Evolutionary conservation across 1,139 yeast genomes (phyloP).

Genomic region (Hyphopichia khmerensis): DNA sequence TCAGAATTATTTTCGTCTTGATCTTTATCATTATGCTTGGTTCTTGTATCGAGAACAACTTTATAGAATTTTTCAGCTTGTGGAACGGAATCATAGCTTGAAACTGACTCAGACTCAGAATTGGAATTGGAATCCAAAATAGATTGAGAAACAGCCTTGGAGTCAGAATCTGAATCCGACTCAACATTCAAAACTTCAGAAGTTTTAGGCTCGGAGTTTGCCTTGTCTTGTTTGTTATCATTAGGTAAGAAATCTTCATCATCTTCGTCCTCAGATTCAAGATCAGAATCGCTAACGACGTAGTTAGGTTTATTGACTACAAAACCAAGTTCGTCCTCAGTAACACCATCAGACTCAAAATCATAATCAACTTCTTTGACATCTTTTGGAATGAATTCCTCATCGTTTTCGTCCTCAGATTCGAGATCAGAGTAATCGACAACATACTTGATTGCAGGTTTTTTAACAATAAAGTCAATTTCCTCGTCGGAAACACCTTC

Average conservation of each 20-base stretch:
- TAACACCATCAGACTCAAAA: background rate
- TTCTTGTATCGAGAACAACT: background rate
- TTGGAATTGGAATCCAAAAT: conserved; percentile 4
- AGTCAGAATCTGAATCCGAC: conserved; percentile 5
- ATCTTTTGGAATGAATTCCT: background rate
- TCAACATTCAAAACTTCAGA: background rate
- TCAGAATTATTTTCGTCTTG: no score
- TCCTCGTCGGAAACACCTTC: conserved; percentile 2
- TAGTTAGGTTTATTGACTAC: background rate
- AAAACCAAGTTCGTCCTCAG: background rate
- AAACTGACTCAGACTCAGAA: conserved; percentile 4
- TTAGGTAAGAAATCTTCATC: background rate
- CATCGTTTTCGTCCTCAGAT: background rate
- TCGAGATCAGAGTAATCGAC: background rate
- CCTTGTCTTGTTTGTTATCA: conserved; percentile 5
- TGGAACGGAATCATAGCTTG: conserved; percentile 1
- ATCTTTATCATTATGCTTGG: background rate
- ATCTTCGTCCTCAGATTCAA: background rate
- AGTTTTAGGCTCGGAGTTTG: background rate
- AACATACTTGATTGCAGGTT: background rate
- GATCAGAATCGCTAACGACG: background rate
- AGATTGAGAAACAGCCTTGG: conserved; percentile 5
- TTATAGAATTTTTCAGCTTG: background rate
- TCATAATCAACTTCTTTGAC: background rate
- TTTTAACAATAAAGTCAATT: background rate